Evolutionary conservation across 1,139 yeast species (phyloP), one percentile per base, ranked within the genome.

Genomic region (Zygotorulaspora mrakii): DNA sequence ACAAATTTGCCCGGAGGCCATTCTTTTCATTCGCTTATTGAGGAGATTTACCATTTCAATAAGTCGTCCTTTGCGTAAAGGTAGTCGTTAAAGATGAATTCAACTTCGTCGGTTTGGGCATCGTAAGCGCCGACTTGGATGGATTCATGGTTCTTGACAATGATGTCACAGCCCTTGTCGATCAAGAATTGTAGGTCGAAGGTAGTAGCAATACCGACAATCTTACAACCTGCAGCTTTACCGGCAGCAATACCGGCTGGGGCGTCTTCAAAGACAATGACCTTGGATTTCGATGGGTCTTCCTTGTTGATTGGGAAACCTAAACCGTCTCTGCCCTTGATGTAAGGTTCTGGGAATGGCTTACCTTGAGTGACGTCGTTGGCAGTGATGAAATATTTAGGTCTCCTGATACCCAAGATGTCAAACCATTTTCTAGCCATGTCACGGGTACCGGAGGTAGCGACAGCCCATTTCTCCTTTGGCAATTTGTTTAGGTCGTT

Each of bases 211-310:
- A 85, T 79, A 59, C 94, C 95, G 53, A 85, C 76, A 48, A 84
- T 81, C 62, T 75, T 73, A 58, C 94, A 89, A 52, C 94, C 94
- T 22, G 94, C 86, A 51, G 76, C 85, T 61, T 81, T 77, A 65
- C 94, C 95, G 35, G 95, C 91, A 48, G 75, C 69, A 52, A 85
- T 80, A 62, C 95, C 95, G 37, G 87, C 87, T 40, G 88, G 88
- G 34, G 91, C 89, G 59, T 82, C 91, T 67, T 82, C 91, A 57
- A 83, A 83, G 17, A 85, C 94, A 34, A 83, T 76, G 49, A 74
- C 81, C 58, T 71, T 70, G 46, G 62, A 55, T 33, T 48, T 39
- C 35, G 62, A 55, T 47, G 64, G 66, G 45, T 40, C 62, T 48
- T 53, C 64, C 47, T 63, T 61, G 42, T 55, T 63, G 45, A 65